Conservation (phyloP, 2,329 filamentous ascomycete genomes). For the Amesomyces nigricolor region DNA sequence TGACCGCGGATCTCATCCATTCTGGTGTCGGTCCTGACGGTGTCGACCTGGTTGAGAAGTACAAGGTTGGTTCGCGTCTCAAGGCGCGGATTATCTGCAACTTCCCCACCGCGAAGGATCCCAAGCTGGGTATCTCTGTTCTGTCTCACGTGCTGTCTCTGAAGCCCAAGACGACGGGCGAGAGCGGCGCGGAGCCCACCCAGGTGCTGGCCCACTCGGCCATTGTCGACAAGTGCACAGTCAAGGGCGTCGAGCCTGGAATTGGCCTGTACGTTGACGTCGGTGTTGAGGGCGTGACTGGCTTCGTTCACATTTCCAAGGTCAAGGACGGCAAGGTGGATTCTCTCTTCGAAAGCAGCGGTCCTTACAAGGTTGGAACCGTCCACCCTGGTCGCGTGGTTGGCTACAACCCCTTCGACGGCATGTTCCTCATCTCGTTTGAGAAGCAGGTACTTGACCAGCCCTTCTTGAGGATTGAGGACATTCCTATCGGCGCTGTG, state of each 20-base stretch:
- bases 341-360: slow-evolving; percentile 67
- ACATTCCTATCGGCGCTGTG: slow-evolving; percentile 74
- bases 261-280: slow-evolving; percentile 78
- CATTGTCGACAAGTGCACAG: slow-evolving; percentile 68
- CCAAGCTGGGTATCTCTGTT: slow-evolving; percentile 82
- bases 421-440: slow-evolving; percentile 77
- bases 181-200: slow-evolving; percentile 46
- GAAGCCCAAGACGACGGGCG: slow-evolving; percentile 37
- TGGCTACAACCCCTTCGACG: slow-evolving; percentile 82
- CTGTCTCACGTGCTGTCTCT: slow-evolving; percentile 77
- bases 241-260: slow-evolving; percentile 72
- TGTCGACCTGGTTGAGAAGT: slow-evolving; percentile 67
- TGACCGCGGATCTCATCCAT: slow-evolving; percentile 85
- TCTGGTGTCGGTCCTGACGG: slow-evolving; percentile 68
- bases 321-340: slow-evolving; percentile 89
- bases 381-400: slow-evolving; percentile 76
- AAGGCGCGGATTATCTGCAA: slow-evolving; percentile 85
- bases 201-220: slow-evolving; percentile 65
- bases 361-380: slow-evolving; percentile 71
- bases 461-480: slow-evolving; percentile 84
- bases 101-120: slow-evolving; percentile 70
- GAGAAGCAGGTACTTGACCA: slow-evolving; percentile 79
- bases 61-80: slow-evolving; percentile 76
- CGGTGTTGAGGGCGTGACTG: slow-evolving; percentile 60
- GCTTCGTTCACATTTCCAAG: slow-evolving; percentile 91